These are phyloP conservation scores for Gossypium bickii DNA, from an alignment of 345 rosid genomes.

Conservation along the genomic window DNA sequence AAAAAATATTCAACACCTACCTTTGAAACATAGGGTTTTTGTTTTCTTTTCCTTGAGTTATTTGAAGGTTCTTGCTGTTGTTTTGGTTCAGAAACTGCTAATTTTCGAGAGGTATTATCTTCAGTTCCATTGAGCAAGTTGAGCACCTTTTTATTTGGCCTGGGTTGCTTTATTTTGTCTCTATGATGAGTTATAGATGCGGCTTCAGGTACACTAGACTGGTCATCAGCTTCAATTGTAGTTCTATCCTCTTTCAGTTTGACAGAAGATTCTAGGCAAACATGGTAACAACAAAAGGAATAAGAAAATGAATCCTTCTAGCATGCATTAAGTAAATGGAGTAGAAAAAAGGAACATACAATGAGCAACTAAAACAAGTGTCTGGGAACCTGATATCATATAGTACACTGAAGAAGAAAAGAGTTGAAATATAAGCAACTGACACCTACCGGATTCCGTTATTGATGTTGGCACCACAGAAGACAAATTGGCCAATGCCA, in stretches of 20 bases:
- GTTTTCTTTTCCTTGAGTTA: conserved; percentile 49
- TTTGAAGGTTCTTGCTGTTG: conserved; percentile 31
- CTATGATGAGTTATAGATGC: conserved; percentile 38
- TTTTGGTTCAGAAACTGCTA: conserved; percentile 45
- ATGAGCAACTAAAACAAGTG: not conserved
- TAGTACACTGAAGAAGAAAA: not conserved
- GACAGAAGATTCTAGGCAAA: conserved; percentile 56
- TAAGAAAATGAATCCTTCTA: conserved; percentile 1
- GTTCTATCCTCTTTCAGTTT: conserved; percentile 64
- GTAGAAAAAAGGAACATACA: not conserved
- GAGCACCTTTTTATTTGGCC: conserved; percentile 38
- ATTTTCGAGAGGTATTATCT: conserved; percentile 35
- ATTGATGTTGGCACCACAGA: conserved; percentile 44
- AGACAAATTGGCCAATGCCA: conserved; percentile 77
- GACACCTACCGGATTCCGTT: conserved; percentile 61
- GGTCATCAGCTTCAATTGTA: conserved; percentile 42
- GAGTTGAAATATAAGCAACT: not conserved
- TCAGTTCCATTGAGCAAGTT: conserved; percentile 34
- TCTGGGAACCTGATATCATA: not conserved
- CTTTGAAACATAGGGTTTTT: conserved; percentile 36
- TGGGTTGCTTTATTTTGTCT: conserved; percentile 37
- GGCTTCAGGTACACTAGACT: conserved; percentile 48
- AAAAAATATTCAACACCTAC: conserved; percentile 25
- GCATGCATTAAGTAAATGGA: conserved; percentile 4
- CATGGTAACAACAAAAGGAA: conserved; percentile 16